A percentile compares a stretch with the other conserved stretches of the same genome.
phyloP scores from a whole-genome alignment of 768 basidiomycete genomes.

The Kwoniella heveanensis region DNA sequence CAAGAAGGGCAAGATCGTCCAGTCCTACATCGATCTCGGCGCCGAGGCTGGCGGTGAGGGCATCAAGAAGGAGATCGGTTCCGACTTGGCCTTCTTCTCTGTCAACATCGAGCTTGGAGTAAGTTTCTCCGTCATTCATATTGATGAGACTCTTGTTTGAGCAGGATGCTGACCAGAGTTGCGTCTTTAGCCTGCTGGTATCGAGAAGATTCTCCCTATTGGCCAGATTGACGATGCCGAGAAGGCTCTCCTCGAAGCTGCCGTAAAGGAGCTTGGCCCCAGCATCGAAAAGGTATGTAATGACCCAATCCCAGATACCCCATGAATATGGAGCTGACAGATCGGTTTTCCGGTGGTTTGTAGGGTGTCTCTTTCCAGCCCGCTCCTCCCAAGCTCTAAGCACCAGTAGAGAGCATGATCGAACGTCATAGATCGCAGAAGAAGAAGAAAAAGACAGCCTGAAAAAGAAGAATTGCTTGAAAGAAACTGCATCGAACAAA shows the following conservation, averaged over 20 bases:
- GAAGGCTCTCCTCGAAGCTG: slow-evolving; percentile 75
- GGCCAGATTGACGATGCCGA: slow-evolving; percentile 79
- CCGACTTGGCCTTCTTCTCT: slow-evolving; percentile 94
- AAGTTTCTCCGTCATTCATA: slow-evolving; percentile 46
- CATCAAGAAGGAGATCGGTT: slow-evolving; percentile 77
- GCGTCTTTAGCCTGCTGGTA: slow-evolving; percentile 65
- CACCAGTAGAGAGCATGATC: not conserved
- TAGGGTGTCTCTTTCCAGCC: slow-evolving; percentile 47
- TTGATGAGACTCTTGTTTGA: not conserved
- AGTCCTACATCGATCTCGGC: slow-evolving; percentile 78
- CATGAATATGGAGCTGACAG: slow-evolving; percentile 14
- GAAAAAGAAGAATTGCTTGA: not conserved
- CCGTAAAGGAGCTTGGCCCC: slow-evolving; percentile 54
- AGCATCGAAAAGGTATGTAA: slow-evolving; percentile 52
- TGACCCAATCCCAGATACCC: not conserved
- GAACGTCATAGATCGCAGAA: not conserved
- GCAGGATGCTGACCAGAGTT: not conserved
- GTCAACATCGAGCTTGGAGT: slow-evolving; percentile 92
- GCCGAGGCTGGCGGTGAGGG: slow-evolving; percentile 72
- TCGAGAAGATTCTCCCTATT: slow-evolving; percentile 86
- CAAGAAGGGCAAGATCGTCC: slow-evolving; percentile 72
- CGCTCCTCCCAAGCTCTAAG: slow-evolving; percentile 46
- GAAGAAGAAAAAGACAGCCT: not conserved
- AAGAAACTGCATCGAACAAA: not conserved
- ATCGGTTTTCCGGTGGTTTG: not conserved